A percentile compares a stretch with the other conserved stretches of the same genome.
phyloP scores from a whole-genome alignment of 345 rosid species.

The Xanthoceras sorbifolium region DNA sequence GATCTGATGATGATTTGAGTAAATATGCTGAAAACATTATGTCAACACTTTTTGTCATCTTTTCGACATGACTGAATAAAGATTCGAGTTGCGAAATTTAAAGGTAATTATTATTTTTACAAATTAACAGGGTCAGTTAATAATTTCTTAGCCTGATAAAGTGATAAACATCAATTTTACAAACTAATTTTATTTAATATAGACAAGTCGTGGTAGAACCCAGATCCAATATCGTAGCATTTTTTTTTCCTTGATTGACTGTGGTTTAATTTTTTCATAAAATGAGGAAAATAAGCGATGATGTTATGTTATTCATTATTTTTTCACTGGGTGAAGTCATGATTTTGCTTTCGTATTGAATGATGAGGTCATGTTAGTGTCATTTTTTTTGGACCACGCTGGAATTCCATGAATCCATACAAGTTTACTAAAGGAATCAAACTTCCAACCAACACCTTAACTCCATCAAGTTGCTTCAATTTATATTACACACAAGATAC shows the following conservation, averaged over 20 bases:
- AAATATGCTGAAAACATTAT: conserved; percentile 5
- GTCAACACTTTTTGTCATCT: conserved; percentile 37
- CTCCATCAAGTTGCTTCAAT: not conserved
- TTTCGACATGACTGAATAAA: conserved; percentile 1
- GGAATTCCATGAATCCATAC: not conserved
- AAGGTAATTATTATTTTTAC: not conserved
- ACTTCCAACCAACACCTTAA: not conserved
- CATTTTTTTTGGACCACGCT: not conserved
- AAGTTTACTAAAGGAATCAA: not conserved
- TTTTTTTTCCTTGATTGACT: too few relatives aligned
- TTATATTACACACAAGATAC: not conserved
- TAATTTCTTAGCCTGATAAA: too few relatives aligned
- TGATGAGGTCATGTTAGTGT: not conserved
- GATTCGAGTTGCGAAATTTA: not conserved
- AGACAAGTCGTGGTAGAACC: not conserved
- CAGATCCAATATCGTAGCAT: too few relatives aligned
- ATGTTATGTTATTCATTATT: not conserved
- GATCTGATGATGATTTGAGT: too few relatives aligned
- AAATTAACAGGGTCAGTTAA: not conserved
- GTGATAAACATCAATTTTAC: not conserved
- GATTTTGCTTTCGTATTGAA: too few relatives aligned
- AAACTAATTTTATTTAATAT: too few relatives aligned
- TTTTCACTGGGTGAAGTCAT: not conserved
- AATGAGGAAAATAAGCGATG: not conserved
- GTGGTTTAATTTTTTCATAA: too few relatives aligned